Percentiles rank a stretch among this genome's conserved stretches.
phyloP scores from a whole-genome alignment of 495 filamentous ascomycete species.

The Aspergillus bertholletiae region DNA sequence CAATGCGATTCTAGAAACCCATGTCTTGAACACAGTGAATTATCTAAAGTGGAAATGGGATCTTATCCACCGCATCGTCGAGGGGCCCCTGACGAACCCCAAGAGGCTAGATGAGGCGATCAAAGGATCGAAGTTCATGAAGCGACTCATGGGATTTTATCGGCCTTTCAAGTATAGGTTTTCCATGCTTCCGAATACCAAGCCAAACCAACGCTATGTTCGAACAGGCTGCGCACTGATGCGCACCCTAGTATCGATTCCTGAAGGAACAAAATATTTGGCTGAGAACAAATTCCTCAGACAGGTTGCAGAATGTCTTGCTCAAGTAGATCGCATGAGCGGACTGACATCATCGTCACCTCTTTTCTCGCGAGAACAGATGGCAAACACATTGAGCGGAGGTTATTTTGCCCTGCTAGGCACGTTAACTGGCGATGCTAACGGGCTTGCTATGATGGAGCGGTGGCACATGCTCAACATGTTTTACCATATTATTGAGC shows the following conservation, averaged over 20 bases:
- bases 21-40: slow-evolving; percentile 79
- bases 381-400: slow-evolving; percentile 77
- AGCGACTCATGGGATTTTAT: slow-evolving; percentile 90
- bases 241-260: slow-evolving; percentile 75
- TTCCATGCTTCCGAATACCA: slow-evolving; percentile 78
- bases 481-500: slow-evolving; percentile 96
- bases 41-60: slow-evolving; percentile 97
- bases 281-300: slow-evolving; percentile 87
- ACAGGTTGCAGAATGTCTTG: slow-evolving; percentile 91
- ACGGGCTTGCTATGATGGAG: slow-evolving; percentile 86
- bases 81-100: slow-evolving; percentile 87
- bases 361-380: slow-evolving; percentile 79
- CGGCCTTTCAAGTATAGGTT: slow-evolving; percentile 96
- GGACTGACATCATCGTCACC: slow-evolving; percentile 84
- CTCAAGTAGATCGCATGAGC: slow-evolving; percentile 88
- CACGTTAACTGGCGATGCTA: slow-evolving; percentile 72
- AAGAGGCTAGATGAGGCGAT: slow-evolving; percentile 93
- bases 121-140: slow-evolving; percentile 91
- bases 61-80: slow-evolving; percentile 81
- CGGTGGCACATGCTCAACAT: slow-evolving; percentile 97
- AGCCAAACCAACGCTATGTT: slow-evolving; percentile 91
- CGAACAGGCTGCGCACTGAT: slow-evolving; percentile 84
- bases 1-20: slow-evolving; percentile 78
- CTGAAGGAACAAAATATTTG: slow-evolving; percentile 80
- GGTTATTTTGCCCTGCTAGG: slow-evolving; percentile 95